phyloP scores from a whole-genome alignment of 352 stramenopile genomes.

The Phytopythium cucurbitacearum region DNA sequence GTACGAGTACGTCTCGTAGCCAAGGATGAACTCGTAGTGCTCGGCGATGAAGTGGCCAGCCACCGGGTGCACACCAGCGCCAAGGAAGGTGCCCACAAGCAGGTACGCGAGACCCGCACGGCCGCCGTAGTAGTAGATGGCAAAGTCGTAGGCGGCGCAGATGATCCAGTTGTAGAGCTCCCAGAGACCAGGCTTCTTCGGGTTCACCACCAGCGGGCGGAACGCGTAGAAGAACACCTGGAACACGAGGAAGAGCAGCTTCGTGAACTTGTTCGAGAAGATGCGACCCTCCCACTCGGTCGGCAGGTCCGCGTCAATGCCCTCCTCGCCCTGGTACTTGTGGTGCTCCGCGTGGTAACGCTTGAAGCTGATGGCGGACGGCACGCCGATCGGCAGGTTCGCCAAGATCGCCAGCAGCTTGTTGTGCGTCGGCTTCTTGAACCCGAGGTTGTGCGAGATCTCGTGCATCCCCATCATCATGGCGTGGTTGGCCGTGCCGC shows the following conservation, averaged over 20 bases:
- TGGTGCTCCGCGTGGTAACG: constrained; percentile 98
- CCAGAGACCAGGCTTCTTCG: constrained; percentile 81
- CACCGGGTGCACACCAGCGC: constrained; percentile 92
- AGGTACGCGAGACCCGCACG: constrained; percentile 89
- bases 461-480: constrained; percentile 97
- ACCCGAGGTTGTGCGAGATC: constrained; percentile 94
- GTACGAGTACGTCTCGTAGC: constrained; percentile 97
- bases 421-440: constrained; percentile 90
- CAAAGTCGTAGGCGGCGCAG: constrained; percentile 81
- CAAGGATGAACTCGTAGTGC: constrained; percentile 94
- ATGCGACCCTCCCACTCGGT: constrained; percentile 88
- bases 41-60: constrained; percentile 97
- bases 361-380: constrained; percentile 93
- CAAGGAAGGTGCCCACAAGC: constrained; percentile 88
- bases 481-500: constrained; percentile 91
- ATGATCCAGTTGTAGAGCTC: constrained; percentile 86
- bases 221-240: constrained; percentile 94
- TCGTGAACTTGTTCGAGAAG: constrained; percentile 83
- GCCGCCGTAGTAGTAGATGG: constrained; percentile 82
- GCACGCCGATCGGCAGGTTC: constrained; percentile 92
- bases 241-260: constrained; percentile 91
- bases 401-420: constrained; percentile 89
- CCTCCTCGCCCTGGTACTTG: constrained; percentile 92
- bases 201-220: constrained; percentile 91
- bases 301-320: constrained; percentile 93